These are phyloP conservation scores for Rhytidiadelphus loreus DNA, from an alignment of 225 moss, liverwort and hornwort genomes.

Conservation along the genomic window DNA sequence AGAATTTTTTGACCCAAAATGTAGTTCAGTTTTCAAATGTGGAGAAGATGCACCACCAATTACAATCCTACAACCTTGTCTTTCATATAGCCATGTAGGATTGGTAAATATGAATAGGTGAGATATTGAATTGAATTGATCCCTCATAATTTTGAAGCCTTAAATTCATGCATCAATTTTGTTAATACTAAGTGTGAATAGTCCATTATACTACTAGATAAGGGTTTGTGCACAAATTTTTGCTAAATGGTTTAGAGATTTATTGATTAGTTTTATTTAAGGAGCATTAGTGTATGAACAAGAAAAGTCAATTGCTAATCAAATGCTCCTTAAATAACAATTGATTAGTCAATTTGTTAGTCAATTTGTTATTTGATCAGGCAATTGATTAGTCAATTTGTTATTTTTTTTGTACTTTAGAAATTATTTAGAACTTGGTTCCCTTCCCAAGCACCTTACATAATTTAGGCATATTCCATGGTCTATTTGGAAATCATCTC, in stretches of 20 bases:
- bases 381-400: neutral
- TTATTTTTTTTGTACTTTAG: neutral
- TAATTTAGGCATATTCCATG: no score
- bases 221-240: neutral
- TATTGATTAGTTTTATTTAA: neutral
- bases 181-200: rapidly evolving
- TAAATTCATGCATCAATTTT: neutral
- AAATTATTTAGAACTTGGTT: no score
- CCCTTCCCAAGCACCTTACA: no score
- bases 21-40: neutral
- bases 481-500: no score
- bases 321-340: no score
- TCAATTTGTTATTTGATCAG: no score
- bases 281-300: rapidly evolving
- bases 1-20: neutral
- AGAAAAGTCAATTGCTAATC: no score
- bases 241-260: neutral
- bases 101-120: neutral
- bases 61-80: neutral
- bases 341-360: no score
- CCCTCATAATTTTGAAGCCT: neutral
- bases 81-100: rapidly evolving
- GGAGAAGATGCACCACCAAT: neutral
- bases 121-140: neutral
- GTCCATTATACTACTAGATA: neutral